A percentile compares a stretch with the other conserved stretches of the same genome.
Conservation (phyloP, 345 rosid species). For the Eucalyptus polyanthemos region DNA sequence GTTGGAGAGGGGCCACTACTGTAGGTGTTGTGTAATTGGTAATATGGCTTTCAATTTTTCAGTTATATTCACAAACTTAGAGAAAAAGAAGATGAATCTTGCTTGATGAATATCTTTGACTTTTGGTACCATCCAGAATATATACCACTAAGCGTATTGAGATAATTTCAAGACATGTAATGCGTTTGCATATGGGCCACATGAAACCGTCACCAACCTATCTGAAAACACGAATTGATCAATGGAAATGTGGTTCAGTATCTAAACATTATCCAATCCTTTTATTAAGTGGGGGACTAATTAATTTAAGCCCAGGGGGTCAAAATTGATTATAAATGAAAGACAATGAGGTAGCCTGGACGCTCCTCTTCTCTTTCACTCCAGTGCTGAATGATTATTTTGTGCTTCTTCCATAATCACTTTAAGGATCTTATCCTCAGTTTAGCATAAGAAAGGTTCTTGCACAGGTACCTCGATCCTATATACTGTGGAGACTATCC, state of each 20-base stretch:
- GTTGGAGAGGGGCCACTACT: background rate
- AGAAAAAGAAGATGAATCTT: background rate
- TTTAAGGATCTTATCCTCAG: background rate
- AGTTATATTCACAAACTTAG: background rate
- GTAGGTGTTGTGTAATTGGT: background rate
- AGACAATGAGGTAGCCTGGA: background rate
- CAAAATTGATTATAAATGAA: background rate
- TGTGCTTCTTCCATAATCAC: background rate
- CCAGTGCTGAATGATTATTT: background rate
- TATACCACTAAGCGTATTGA: background rate
- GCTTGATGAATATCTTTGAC: background rate
- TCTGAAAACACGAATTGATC: background rate
- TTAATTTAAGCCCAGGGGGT: background rate
- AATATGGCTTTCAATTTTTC: background rate
- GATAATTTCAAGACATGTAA: background rate
- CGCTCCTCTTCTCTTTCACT: background rate
- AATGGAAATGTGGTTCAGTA: background rate
- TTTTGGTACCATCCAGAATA: background rate
- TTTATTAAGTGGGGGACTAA: background rate
- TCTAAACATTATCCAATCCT: background rate
- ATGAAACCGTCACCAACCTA: background rate
- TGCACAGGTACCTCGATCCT: slow-evolving; percentile 67
- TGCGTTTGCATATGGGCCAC: background rate
- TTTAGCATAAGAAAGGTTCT: background rate
- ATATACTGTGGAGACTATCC: slow-evolving; percentile 81